Conservation (phyloP, 176 grass and related monocot species). For the Oryza meridionalis region DNA sequence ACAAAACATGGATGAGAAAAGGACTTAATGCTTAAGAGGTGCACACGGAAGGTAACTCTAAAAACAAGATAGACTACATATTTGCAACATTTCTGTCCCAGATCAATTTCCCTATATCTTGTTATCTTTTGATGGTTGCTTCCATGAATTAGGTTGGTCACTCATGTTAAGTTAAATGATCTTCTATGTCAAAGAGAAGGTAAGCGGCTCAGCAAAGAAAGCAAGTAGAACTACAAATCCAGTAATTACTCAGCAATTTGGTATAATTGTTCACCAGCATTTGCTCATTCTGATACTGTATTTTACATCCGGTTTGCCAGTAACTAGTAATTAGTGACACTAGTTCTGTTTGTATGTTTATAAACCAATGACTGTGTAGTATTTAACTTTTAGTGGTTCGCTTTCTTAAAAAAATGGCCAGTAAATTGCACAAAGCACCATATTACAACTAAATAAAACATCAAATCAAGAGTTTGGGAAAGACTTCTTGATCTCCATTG, state of each 20-base stretch:
- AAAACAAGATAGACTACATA: neutral
- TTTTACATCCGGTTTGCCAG: neutral
- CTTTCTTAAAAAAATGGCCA: neutral
- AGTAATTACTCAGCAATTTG: neutral
- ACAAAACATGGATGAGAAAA: slow-evolving; percentile 17
- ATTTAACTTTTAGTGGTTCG: slow-evolving; percentile 11
- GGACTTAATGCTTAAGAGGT: neutral
- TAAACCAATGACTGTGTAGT: no score
- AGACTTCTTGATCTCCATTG: slow-evolving; percentile 8
- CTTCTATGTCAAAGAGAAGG: neutral
- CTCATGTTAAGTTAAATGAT: neutral
- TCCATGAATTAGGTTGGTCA: neutral
- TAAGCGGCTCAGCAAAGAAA: neutral
- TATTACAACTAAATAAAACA: neutral
- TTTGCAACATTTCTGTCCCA: neutral
- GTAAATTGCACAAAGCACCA: neutral
- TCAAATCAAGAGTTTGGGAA: neutral
- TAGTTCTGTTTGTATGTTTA: neutral
- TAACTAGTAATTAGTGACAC: neutral
- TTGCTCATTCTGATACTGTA: neutral
- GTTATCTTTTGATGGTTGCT: neutral
- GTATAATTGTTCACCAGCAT: neutral
- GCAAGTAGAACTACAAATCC: slow-evolving; percentile 11
- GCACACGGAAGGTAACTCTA: neutral
- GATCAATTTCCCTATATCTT: neutral